Conservation (phyloP, 768 basidiomycete species). For the Scleroderma bovista region DNA sequence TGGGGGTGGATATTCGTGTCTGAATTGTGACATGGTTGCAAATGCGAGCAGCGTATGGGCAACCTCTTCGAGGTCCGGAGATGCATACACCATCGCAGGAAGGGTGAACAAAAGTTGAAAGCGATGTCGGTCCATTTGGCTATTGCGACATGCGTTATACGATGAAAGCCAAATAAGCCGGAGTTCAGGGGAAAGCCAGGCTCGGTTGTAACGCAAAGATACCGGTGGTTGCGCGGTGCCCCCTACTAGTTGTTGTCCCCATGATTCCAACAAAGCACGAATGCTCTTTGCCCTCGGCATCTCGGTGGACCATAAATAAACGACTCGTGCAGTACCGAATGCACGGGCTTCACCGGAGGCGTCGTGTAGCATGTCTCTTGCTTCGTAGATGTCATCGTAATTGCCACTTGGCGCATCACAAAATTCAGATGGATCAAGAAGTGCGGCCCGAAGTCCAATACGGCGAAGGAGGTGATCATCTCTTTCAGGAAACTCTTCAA, state of each 20-base stretch:
- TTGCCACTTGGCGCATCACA: not conserved
- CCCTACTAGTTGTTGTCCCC: not conserved
- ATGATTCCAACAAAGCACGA: conserved; percentile 2
- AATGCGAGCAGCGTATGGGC: conserved; percentile 31
- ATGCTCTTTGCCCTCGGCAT: not conserved
- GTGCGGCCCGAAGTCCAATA: conserved; percentile 7
- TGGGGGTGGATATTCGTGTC: conserved; percentile 10
- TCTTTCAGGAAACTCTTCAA: conserved; percentile 9
- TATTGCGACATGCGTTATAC: conserved; percentile 22
- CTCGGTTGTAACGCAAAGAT: conserved; percentile 17
- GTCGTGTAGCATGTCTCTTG: conserved; percentile 5
- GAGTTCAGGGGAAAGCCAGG: conserved; percentile 24
- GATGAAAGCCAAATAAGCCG: conserved; percentile 20
- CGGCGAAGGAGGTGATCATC: conserved; percentile 11
- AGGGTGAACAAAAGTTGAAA: conserved; percentile 27
- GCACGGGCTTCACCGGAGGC: conserved; percentile 11
- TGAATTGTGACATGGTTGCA: conserved; percentile 8
- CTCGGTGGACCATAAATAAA: not conserved
- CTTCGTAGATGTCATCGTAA: not conserved
- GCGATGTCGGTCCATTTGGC: conserved; percentile 5
- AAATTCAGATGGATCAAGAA: conserved; percentile 8
- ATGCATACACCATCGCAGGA: conserved; percentile 27
- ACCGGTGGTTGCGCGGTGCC: conserved; percentile 3
- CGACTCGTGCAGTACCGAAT: conserved; percentile 9
- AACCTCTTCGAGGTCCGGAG: conserved; percentile 6